Evolutionary conservation across 2,329 filamentous ascomycete genomes (phyloP), one percentile per base, ranked within the genome.

Genomic region (Beauveria pseudobassiana): DNA sequence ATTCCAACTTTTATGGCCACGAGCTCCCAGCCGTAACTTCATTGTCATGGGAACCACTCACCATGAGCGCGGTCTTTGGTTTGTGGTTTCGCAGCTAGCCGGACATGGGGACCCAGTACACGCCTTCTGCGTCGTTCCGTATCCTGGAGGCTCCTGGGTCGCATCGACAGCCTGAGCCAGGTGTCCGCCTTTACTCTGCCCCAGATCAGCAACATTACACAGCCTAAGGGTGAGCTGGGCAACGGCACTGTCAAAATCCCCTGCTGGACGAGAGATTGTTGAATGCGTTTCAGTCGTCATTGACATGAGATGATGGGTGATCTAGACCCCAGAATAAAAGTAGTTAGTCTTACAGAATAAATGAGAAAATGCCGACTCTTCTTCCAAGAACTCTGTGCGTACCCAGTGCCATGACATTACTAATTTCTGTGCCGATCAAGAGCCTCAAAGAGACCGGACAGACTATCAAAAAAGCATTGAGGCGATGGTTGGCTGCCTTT

Each of bases 51-150:
- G 91, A 0, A 85, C 83, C 0, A 82, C 82, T 18, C 85, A 89
- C 67, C 87, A 85, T 0, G 91, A 96, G 77, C 80, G 91, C 48
- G 89, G 89, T 0, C 75, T 96, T 52, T 95, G 90, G 0, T 90
- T 84, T 65, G 85, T 86, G 3, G 81, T 82, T 38, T 80, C 91
- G 60, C 78, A 83, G 45, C 70, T 87, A 12, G 77, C 80, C 0
- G 90, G 90, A 0, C 87, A 93, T 74, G 88, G 80, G 74, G 82
- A 0, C 84, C 86, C 0, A 89, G 72, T 91, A 89, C 68, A 82
- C 85, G 20, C 87, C 89, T 0, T 82, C 80, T 16, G 87, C 86
- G 0, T 82, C 87, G 0, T 91, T 89, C 70, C 78, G 90, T 40
- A 87, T 90, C 62, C 71, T 95, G 22, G 90, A 95, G 77, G 68